A percentile compares a stretch with the other conserved stretches of the same genome.
Evolutionary conservation across 2,329 filamentous ascomycete species (phyloP).

Genomic region (Nannizzia gypsea): DNA sequence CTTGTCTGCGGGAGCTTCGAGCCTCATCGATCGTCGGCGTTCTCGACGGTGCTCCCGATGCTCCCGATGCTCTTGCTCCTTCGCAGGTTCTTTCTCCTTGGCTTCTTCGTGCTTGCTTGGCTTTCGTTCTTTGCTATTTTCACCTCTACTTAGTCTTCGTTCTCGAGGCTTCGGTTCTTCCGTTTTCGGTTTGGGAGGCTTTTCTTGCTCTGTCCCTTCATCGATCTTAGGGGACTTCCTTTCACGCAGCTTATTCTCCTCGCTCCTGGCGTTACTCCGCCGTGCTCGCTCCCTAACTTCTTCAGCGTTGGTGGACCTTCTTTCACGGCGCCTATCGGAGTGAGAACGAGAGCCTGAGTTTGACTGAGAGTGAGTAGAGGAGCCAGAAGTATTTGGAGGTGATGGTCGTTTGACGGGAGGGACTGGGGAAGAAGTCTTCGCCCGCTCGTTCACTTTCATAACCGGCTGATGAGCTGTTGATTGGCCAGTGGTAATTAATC

Average conservation of each 20-base stretch:
- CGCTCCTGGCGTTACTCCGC: background rate
- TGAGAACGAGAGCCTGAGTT: slow-evolving; percentile 11
- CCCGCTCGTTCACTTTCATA: slow-evolving; percentile 27
- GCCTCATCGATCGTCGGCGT: background rate
- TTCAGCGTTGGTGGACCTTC: background rate
- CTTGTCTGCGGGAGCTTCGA: background rate
- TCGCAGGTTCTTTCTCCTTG: background rate
- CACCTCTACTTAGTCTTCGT: background rate
- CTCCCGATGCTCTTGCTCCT: background rate
- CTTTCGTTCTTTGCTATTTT: background rate
- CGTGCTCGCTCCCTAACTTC: background rate
- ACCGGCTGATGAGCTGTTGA: slow-evolving; percentile 31
- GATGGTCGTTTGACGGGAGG: slow-evolving; percentile 10
- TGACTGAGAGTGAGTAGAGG: slow-evolving; percentile 21
- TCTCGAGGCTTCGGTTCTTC: background rate
- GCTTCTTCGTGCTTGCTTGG: background rate
- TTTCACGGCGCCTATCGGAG: background rate
- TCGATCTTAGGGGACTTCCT: background rate
- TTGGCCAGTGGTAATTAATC: slow-evolving; percentile 27
- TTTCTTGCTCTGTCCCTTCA: background rate
- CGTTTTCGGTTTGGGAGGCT: background rate
- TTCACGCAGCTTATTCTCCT: background rate
- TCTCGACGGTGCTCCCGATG: background rate
- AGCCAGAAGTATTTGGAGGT: slow-evolving; percentile 22
- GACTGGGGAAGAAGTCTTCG: slow-evolving; percentile 10